Percentiles rank a stretch among this genome's conserved stretches.
Evolutionary conservation across 768 basidiomycete species (phyloP).

Genomic region (Kwoniella newhampshirensis): DNA sequence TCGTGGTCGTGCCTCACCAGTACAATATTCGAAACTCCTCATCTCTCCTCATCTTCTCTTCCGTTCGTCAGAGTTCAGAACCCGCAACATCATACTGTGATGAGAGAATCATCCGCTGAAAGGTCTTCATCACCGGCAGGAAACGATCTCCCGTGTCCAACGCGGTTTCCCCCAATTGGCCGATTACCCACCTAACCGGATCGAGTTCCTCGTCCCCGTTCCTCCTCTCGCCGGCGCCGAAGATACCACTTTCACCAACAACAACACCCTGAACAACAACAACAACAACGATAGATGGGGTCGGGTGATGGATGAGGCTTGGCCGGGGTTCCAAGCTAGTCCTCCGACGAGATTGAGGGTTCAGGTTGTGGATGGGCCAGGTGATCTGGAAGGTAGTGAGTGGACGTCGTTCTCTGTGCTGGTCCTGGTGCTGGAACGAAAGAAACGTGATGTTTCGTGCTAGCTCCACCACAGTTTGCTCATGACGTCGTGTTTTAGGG

Average conservation of each 20-base stretch:
- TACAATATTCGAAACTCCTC: neutral
- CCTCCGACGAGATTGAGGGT: constrained; percentile 23
- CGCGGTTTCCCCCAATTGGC: constrained; percentile 20
- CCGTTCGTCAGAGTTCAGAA: too few relatives aligned
- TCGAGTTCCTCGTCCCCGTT: constrained; percentile 28
- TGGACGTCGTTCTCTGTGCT: neutral
- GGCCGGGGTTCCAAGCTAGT: constrained; percentile 20
- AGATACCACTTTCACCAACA: neutral
- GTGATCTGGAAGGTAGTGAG: constrained; percentile 25
- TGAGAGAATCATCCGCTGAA: too few relatives aligned
- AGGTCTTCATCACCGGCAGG: constrained; percentile 9
- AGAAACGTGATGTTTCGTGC: too few relatives aligned
- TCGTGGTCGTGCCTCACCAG: neutral
- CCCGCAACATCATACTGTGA: neutral
- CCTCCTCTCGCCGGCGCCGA: constrained; percentile 1
- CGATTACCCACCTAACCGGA: constrained; percentile 23
- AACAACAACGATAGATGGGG: constrained; percentile 24
- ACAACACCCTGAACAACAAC: too few relatives aligned
- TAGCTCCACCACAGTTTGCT: too few relatives aligned
- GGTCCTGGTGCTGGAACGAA: too few relatives aligned
- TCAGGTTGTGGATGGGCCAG: constrained; percentile 21
- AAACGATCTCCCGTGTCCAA: constrained; percentile 29
- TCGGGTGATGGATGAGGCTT: constrained; percentile 34
- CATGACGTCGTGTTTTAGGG: too few relatives aligned
- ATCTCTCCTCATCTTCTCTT: too few relatives aligned